Percentiles rank a stretch among this genome's conserved stretches.
Conservation (phyloP, 1,284 basidiomycete genomes). For the Xerocomus amazonicus region DNA sequence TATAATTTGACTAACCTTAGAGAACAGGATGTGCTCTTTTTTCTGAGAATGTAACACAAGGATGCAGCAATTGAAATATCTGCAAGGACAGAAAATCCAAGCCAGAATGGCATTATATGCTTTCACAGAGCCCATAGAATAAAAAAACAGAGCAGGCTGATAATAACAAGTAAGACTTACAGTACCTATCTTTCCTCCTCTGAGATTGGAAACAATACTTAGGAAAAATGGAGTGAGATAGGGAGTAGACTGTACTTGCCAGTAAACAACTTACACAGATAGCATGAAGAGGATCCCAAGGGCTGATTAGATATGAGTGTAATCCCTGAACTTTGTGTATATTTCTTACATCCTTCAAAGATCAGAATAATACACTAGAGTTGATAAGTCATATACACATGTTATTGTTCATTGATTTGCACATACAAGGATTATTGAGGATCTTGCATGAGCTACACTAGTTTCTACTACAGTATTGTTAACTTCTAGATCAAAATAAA, state of each 20-base stretch:
- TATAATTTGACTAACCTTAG: conserved; percentile 7
- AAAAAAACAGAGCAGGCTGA: background rate
- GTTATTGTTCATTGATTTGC: background rate
- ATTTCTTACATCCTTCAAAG: conserved; percentile 22
- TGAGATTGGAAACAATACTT: conserved; percentile 1
- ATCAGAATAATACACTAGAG: conserved; percentile 14
- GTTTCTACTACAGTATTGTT: conserved; percentile 12
- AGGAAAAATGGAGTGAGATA: background rate
- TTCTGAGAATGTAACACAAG: conserved; percentile 14
- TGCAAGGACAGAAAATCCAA: conserved; percentile 21
- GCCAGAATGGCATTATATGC: conserved; percentile 21
- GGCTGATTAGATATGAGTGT: conserved; percentile 8
- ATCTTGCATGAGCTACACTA: background rate
- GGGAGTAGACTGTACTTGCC: background rate
- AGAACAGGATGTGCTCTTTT: conserved; percentile 3
- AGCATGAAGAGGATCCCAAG: conserved; percentile 40
- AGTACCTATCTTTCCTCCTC: background rate
- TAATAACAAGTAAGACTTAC: conserved; percentile 3
- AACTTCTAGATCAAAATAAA: background rate
- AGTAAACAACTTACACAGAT: conserved; percentile 14
- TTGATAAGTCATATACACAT: background rate
- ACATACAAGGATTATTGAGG: conserved; percentile 21
- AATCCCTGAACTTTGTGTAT: background rate
- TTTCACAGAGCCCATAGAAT: background rate
- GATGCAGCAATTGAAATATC: conserved; percentile 24